Evolutionary conservation across 2,329 filamentous ascomycete species (phyloP), one percentile per base, ranked within the genome.

Genomic region (Penicillium sp.): DNA sequence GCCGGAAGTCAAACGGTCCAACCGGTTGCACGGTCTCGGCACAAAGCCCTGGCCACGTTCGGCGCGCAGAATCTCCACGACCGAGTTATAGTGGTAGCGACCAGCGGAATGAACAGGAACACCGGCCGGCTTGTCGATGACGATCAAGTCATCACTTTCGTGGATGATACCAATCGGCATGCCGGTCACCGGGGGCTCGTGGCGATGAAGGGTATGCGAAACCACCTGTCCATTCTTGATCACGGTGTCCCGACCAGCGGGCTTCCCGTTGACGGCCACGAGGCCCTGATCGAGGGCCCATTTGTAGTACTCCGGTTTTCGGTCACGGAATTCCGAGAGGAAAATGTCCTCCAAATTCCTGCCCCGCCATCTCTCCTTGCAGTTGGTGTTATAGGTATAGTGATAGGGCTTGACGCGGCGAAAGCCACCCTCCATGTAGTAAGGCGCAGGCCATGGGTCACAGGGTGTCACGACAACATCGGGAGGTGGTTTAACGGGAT

Each of bases 81-180:
- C 83, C 0, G 90, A 92, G 74, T 99, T 99, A 79, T 88, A 95
- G 70, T 92, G 91, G 77, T 99, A 99, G 44, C 94, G 85, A 5
- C 94, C 94, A 0, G 94, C 92, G 5, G 94, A 90, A 70, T 99
- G 94, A 0, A 99, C 94, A 0, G 94, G 94, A 36, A 99, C 86
- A 6, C 94, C 94, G 0, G 92, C 88, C 0, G 94, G 94, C 72
- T 99, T 99, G 76, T 96, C 91, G 69, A 99, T 95, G 55, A 97
- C 92, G 53, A 99, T 88, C 78, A 99, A 87, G 60, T 92, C 88
- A 41, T 95, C 84, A 62, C 96, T 90, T 72, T 99, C 94, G 72
- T 96, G 88, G 35, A 99, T 85, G 41, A 96, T 81, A 14, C 82
- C 83, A 44, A 99, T 87, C 0, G 89, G 83, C 38, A 89, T 83